These are phyloP conservation scores for Chrysosporium queenslandicum DNA, from an alignment of 2,329 filamentous ascomycete species.

Conservation along the genomic window DNA sequence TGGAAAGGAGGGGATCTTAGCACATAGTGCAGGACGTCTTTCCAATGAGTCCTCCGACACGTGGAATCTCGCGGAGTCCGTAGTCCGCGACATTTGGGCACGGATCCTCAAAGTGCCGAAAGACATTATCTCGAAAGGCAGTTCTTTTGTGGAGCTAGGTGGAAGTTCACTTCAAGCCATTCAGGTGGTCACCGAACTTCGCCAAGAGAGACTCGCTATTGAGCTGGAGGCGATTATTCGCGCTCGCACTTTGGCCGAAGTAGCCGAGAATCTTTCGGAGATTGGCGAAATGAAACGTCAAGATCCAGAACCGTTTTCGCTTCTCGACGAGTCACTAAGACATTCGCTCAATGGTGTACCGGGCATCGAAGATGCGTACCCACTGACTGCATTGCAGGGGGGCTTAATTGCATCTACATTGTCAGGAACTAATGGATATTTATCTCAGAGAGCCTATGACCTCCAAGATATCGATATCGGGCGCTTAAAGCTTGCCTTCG, in stretches of 20 bases:
- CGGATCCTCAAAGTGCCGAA: slow-evolving; percentile 17
- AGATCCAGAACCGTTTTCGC: not conserved
- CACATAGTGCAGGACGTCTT: not conserved
- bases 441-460: not conserved
- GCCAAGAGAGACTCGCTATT: slow-evolving; percentile 6
- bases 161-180: slow-evolving; percentile 15
- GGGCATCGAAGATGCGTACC: not conserved
- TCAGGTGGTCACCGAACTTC: slow-evolving; percentile 7
- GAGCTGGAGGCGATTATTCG: slow-evolving; percentile 13
- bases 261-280: not conserved
- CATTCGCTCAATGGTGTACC: not conserved
- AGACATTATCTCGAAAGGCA: not conserved
- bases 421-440: not conserved
- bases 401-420: not conserved
- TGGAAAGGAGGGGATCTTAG: slow-evolving; percentile 4
- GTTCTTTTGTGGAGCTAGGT: slow-evolving; percentile 14
- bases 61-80: slow-evolving; percentile 7
- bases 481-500: slow-evolving; percentile 10
- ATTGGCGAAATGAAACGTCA: not conserved
- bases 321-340: not conserved
- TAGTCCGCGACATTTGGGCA: slow-evolving; percentile 17
- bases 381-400: not conserved
- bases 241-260: not conserved
- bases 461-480: not conserved
- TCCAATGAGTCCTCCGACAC: not conserved